A percentile compares a stretch with the other conserved stretches of the same genome.
Evolutionary conservation across 2,329 filamentous ascomycete species (phyloP).

Genomic region (Mollisiaceae sp.): DNA sequence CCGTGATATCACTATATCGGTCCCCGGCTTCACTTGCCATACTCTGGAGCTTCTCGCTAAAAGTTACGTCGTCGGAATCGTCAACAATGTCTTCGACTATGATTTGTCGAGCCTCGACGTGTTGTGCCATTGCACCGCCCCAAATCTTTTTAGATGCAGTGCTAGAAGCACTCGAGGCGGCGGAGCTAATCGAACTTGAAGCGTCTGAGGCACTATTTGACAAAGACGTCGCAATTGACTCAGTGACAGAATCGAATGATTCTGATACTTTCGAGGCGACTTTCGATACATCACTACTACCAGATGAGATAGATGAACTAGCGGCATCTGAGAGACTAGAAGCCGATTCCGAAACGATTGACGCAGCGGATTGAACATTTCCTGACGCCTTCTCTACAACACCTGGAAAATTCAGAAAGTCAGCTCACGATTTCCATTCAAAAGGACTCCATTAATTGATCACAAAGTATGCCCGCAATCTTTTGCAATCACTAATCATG

Average conservation of each 20-base stretch:
- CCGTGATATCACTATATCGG: slow-evolving; percentile 57
- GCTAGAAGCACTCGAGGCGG: slow-evolving; percentile 35
- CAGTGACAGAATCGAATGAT: slow-evolving; percentile 37
- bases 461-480: too few species aligned
- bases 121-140: slow-evolving; percentile 44
- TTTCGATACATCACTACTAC: slow-evolving; percentile 26
- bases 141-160: slow-evolving; percentile 56
- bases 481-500: too few species aligned
- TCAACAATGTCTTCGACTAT: slow-evolving; percentile 52
- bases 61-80: slow-evolving; percentile 51
- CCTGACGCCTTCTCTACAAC: too few species aligned
- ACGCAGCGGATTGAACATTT: too few species aligned
- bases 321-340: too few species aligned
- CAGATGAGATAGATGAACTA: slow-evolving; percentile 36
- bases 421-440: too few species aligned
- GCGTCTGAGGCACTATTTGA: slow-evolving; percentile 41
- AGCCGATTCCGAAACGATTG: too few species aligned
- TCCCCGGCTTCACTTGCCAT: slow-evolving; percentile 58
- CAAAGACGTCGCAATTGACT: slow-evolving; percentile 42
- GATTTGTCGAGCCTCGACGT: slow-evolving; percentile 56
- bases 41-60: slow-evolving; percentile 56
- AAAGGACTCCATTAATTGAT: too few species aligned
- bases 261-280: slow-evolving; percentile 32
- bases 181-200: slow-evolving; percentile 36
- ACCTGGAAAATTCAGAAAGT: too few species aligned